Conservation (phyloP, 192 early-diverging fungal genomes). For the Tieghemiomyces parasiticus region DNA sequence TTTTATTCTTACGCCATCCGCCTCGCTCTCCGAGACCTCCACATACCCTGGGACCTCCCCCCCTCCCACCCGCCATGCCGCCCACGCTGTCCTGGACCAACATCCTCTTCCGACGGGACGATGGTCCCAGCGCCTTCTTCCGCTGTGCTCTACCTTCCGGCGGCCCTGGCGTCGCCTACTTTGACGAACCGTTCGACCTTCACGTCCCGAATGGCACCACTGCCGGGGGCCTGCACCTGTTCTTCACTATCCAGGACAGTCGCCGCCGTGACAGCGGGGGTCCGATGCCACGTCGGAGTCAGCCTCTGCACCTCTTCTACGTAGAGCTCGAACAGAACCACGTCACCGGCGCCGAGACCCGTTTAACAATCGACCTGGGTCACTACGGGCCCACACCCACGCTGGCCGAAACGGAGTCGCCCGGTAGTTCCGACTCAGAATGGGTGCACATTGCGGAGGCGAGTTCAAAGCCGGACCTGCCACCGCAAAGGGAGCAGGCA, state of each 20-base stretch:
- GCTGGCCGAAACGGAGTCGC: not conserved
- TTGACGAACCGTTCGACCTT: not conserved
- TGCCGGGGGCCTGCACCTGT: not conserved
- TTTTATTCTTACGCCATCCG: too few relatives aligned
- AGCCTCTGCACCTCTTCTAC: constrained; percentile 2
- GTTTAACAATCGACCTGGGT: constrained; percentile 5
- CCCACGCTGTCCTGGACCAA: not conserved
- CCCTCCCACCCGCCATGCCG: constrained; percentile 1
- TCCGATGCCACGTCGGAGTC: not conserved
- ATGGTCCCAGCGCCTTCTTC: not conserved
- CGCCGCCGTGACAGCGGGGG: not conserved
- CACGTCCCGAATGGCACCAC: constrained; percentile 2
- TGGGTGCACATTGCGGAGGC: not conserved
- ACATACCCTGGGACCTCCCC: too few relatives aligned
- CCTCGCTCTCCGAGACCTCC: too few relatives aligned
- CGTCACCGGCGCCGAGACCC: not conserved
- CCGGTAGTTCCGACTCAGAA: not conserved
- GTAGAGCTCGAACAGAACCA: constrained; percentile 7
- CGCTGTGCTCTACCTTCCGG: not conserved
- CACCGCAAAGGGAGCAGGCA: not conserved
- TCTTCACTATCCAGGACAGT: not conserved
- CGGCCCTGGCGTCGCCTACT: not conserved
- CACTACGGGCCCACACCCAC: not conserved
- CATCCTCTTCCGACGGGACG: constrained; percentile 7
- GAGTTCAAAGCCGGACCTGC: too few relatives aligned